Conservation (phyloP, 345 rosid genomes). For the Euphorbia lathyris region DNA sequence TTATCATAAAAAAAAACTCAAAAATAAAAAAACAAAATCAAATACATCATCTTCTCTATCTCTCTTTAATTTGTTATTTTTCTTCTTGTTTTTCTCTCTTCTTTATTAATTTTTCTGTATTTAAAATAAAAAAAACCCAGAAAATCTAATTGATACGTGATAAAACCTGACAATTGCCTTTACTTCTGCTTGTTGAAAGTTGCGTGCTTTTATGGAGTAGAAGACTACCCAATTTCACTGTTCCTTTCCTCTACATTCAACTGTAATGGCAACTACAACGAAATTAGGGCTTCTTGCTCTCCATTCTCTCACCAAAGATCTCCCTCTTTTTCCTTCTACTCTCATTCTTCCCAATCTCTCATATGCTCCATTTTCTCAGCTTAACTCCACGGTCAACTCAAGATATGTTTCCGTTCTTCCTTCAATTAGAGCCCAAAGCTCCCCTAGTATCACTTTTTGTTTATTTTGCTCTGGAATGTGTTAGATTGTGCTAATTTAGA, state of each 20-base stretch:
- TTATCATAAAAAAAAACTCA: too few species aligned
- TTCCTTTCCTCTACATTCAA: conserved; percentile 7
- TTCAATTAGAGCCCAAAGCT: conserved; percentile 49
- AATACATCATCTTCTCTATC: too few species aligned
- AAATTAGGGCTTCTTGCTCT: conserved; percentile 23
- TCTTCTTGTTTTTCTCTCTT: too few species aligned
- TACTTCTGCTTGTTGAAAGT: background rate
- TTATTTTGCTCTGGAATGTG: background rate
- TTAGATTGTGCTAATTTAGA: background rate
- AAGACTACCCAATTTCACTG: background rate
- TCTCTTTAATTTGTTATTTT: too few species aligned
- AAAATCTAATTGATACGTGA: too few species aligned
- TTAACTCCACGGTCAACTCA: conserved; percentile 23
- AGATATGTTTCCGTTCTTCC: conserved; percentile 34
- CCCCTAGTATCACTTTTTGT: conserved; percentile 39
- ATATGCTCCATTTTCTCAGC: conserved; percentile 26
- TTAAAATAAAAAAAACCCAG: too few species aligned
- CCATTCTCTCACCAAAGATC: conserved; percentile 21
- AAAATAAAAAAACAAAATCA: too few species aligned
- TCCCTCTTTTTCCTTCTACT: conserved; percentile 28
- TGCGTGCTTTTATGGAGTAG: background rate
- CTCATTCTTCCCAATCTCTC: conserved; percentile 30
- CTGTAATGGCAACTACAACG: conserved; percentile 35
- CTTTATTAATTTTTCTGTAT: too few species aligned
- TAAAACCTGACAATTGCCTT: too few species aligned